Evolutionary conservation across 495 filamentous ascomycete species (phyloP).

Genomic region (Eremomyces bilateralis): DNA sequence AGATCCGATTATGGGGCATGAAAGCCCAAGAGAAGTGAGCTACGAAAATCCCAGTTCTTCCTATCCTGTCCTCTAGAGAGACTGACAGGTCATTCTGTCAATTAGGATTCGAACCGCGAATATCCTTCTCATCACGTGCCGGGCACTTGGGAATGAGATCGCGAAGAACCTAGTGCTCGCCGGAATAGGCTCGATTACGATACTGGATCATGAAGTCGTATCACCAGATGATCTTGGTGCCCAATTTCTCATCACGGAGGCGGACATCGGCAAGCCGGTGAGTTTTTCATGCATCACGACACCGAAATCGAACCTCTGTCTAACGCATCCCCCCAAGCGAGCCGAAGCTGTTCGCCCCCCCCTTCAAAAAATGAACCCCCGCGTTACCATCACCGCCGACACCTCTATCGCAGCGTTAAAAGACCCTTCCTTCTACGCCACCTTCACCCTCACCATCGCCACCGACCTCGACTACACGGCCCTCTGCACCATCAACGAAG

Average conservation of each 20-base stretch:
- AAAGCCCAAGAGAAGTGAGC: slow-evolving; percentile 62
- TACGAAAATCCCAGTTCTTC: not conserved
- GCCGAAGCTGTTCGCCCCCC: slow-evolving; percentile 62
- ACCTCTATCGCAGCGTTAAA: not conserved
- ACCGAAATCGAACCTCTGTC: not conserved
- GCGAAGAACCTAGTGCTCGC: slow-evolving; percentile 95
- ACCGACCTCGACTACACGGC: slow-evolving; percentile 58
- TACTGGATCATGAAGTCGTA: slow-evolving; percentile 61
- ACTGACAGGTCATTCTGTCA: slow-evolving; percentile 1
- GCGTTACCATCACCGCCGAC: slow-evolving; percentile 42
- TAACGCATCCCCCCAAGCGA: slow-evolving; percentile 24
- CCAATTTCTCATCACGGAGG: slow-evolving; percentile 68
- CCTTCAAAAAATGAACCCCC: slow-evolving; percentile 70
- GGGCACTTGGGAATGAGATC: slow-evolving; percentile 81
- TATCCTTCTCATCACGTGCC: slow-evolving; percentile 73
- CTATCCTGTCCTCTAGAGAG: not conserved
- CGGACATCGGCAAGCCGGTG: slow-evolving; percentile 57
- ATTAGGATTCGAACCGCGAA: slow-evolving; percentile 67
- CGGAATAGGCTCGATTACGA: slow-evolving; percentile 76
- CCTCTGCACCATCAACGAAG: slow-evolving; percentile 59
- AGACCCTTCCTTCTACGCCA: slow-evolving; percentile 40
- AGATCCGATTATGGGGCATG: slow-evolving; percentile 96
- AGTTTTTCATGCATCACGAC: slow-evolving; percentile 2
- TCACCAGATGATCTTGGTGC: slow-evolving; percentile 65
- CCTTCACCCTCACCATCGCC: slow-evolving; percentile 77